Percentiles rank a stretch among this genome's conserved stretches.
Conservation (phyloP, 164 flowering plant genomes). For the Kalanchoe fedtschenkoi region DNA sequence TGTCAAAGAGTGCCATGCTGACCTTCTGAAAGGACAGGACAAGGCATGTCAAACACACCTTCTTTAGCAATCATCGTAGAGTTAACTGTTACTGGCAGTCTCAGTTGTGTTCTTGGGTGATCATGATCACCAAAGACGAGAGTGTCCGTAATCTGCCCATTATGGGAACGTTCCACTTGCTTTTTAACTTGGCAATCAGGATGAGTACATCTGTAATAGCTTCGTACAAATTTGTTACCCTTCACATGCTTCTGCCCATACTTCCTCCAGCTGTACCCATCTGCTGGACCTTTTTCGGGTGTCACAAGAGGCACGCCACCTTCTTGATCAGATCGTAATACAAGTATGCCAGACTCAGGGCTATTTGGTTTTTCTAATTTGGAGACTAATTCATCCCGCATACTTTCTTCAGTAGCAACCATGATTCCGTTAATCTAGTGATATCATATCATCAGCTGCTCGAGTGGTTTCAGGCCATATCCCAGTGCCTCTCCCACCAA, state of each 20-base stretch:
- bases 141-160: constrained; percentile 46
- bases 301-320: not conserved
- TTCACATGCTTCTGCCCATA: constrained; percentile 13
- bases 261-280: constrained; percentile 12
- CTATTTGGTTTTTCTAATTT: not conserved
- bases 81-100: constrained; percentile 18
- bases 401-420: constrained; percentile 3
- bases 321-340: not conserved
- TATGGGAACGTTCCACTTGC: constrained; percentile 40
- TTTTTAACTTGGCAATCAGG: constrained; percentile 10
- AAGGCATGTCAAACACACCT: constrained; percentile 15
- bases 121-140: constrained; percentile 57
- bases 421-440: not conserved
- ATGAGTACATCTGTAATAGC: constrained; percentile 10
- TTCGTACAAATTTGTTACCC: constrained; percentile 7
- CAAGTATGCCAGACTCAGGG: constrained; percentile 4
- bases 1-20: constrained; percentile 7
- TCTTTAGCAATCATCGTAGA: constrained; percentile 22
- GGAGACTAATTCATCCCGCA: not conserved
- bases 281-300: constrained; percentile 7
- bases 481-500: not conserved
- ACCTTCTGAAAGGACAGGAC: constrained; percentile 26
- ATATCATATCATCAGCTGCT: not conserved
- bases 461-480: not conserved
- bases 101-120: constrained; percentile 47